These are phyloP conservation scores for Mycena polygramma DNA, from an alignment of 768 basidiomycete species.

Conservation along the genomic window DNA sequence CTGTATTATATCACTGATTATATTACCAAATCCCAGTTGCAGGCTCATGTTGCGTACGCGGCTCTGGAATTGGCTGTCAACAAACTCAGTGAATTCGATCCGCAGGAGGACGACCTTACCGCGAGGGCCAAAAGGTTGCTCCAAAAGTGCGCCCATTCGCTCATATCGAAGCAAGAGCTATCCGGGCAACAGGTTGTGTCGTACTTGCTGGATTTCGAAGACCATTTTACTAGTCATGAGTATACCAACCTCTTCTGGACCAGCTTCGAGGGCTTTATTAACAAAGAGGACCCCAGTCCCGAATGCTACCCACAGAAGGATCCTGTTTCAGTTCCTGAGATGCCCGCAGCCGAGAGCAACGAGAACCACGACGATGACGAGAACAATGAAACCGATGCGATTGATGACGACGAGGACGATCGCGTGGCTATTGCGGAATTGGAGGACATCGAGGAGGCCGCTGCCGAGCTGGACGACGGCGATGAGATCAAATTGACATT, in stretches of 20 bases:
- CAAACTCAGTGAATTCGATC: slow-evolving; percentile 31
- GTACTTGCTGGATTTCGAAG: not conserved
- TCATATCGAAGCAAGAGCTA: not conserved
- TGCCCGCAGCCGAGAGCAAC: too few species aligned
- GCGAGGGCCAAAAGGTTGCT: slow-evolving; percentile 39
- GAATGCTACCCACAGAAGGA: slow-evolving; percentile 37
- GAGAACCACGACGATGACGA: too few species aligned
- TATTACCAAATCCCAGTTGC: slow-evolving; percentile 46
- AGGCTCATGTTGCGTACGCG: slow-evolving; percentile 32
- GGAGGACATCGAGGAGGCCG: not conserved
- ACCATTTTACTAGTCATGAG: slow-evolving; percentile 39
- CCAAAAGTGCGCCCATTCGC: slow-evolving; percentile 25
- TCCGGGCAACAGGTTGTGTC: not conserved
- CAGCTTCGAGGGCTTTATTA: slow-evolving; percentile 28
- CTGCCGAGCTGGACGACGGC: not conserved
- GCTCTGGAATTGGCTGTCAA: slow-evolving; percentile 31
- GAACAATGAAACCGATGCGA: too few species aligned
- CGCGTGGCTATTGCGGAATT: slow-evolving; percentile 25
- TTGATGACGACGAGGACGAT: not conserved
- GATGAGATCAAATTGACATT: not conserved
- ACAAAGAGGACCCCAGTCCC: slow-evolving; percentile 38
- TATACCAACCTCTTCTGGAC: slow-evolving; percentile 43
- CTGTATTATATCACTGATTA: slow-evolving; percentile 53
- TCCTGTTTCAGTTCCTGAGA: not conserved
- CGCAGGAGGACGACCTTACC: slow-evolving; percentile 1